Percentiles rank a stretch among this genome's conserved stretches.
These are phyloP conservation scores for Chytriomyces sp. DNA, from an alignment of 192 early-diverging fungal species.

Conservation along the genomic window DNA sequence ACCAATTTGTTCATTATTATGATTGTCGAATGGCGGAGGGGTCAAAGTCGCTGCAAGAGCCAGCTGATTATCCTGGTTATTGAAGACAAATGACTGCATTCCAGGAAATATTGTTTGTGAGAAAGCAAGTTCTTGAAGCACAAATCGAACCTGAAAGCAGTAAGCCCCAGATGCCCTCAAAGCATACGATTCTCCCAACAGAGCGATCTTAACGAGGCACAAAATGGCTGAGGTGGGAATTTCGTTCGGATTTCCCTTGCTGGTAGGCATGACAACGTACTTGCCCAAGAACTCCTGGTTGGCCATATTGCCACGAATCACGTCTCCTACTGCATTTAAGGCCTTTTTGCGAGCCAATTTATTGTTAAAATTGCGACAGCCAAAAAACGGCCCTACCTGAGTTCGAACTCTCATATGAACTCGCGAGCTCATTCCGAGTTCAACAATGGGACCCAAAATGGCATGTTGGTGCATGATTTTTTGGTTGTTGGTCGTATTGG, in stretches of 20 bases:
- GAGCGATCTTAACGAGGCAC: conserved; percentile 75
- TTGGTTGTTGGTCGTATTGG: conserved; percentile 81
- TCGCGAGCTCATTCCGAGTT: conserved; percentile 72
- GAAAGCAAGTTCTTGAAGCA: neutral
- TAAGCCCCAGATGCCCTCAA: conserved; percentile 84
- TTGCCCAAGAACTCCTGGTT: conserved; percentile 82
- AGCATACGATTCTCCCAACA: conserved; percentile 64
- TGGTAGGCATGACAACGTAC: conserved; percentile 57
- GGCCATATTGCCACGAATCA: conserved; percentile 71
- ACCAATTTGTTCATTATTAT: conserved; percentile 57
- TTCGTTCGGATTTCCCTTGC: conserved; percentile 28
- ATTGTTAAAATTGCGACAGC: neutral
- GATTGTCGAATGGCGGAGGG: conserved; percentile 74
- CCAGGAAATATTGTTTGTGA: neutral
- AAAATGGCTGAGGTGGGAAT: conserved; percentile 79
- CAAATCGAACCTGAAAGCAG: conserved; percentile 60
- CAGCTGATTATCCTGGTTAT: conserved; percentile 87
- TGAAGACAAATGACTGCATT: conserved; percentile 63
- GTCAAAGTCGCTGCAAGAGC: conserved; percentile 84
- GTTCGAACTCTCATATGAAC: conserved; percentile 78
- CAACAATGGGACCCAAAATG: conserved; percentile 77
- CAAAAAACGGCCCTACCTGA: conserved; percentile 39
- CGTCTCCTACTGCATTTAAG: conserved; percentile 82
- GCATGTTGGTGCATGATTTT: conserved; percentile 84
- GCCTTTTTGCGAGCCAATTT: conserved; percentile 42